These are phyloP conservation scores for Dissophora ornata DNA, from an alignment of 192 early-diverging fungal species.

Conservation along the genomic window DNA sequence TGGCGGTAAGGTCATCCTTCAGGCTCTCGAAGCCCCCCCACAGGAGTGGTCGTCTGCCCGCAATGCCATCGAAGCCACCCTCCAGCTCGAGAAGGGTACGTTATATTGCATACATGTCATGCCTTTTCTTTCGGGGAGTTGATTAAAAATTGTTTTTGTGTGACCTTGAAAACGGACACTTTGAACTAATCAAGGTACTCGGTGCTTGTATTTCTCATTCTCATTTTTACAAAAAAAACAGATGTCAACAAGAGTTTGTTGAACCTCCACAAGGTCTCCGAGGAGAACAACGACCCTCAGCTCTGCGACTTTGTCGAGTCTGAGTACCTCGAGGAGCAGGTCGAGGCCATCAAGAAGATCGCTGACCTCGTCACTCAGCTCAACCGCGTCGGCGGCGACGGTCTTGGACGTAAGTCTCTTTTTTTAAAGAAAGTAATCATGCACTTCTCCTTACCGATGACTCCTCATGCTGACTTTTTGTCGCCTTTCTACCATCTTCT, in stretches of 20 bases:
- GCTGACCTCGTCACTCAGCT: conserved; percentile 68
- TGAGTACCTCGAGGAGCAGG: conserved; percentile 65
- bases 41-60: conserved; percentile 68
- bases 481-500: not conserved
- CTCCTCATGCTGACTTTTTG: not conserved
- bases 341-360: conserved; percentile 65
- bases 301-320: conserved; percentile 66
- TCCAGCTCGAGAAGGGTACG: conserved; percentile 67
- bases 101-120: not conserved
- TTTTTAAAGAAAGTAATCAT: no score
- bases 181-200: no score
- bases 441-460: not conserved
- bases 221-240: no score
- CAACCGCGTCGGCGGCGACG: conserved; percentile 66
- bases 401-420: conserved; percentile 44
- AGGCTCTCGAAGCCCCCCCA: conserved; percentile 63
- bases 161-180: no score
- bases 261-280: conserved; percentile 64
- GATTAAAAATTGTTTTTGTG: no score
- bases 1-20: conserved; percentile 65
- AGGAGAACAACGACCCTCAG: conserved; percentile 65
- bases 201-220: no score
- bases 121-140: not conserved
- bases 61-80: conserved; percentile 66
- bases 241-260: conserved; percentile 71